Base-by-base conservation (phyloP, 768 basidiomycete genomes). In the Hortiboletus campestris region DNA sequence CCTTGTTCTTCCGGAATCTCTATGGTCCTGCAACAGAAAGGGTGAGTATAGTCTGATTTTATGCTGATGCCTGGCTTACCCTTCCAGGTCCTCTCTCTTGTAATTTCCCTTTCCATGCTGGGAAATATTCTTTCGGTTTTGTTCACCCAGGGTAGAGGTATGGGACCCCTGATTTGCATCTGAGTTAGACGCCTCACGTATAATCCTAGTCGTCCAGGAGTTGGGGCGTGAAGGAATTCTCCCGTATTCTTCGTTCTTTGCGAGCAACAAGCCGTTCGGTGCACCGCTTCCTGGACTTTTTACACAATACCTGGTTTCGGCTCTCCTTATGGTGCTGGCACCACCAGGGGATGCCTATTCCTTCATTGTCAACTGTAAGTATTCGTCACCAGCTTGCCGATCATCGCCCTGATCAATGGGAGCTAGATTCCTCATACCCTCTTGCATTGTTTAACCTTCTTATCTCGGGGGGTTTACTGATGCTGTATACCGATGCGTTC, bases 321-420 rank as follows among this genome's bases (percentile, higher is more conserved):
- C 80, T 20, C 59, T 78, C 12, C 74, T 87, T 53, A 73, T 86
- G 45, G 61, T 83, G 7, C 75, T 76, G 1, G 76, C 84, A 0
- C 89, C 89, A 0, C 79, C 86, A 0, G 88, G 90, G 3, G 89
- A 91, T 60, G 86, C 86, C 0, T 91, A 88, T 63, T 75, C 83
- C 31, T 89, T 91, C 69, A 76, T 84, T 61, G 76, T 88, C 53
- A 86, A 82, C 62, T 65, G 88, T 86, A 49, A 57, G 85, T 67
- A 20, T 17, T 25, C 9, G 12, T 49, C 19, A 22, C 31, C 28
- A 36, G 51, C 19, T 45, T 31, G 29, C 31, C 9, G 39, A 31
- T 3, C 20, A 5, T 19, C 20, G 29, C 16, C 14, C 49, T 56
- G 19, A 54, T 28, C 36, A 12, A 35, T 25, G 22, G 14, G 35